These are phyloP conservation scores for Multifurca ochricompacta DNA, from an alignment of 768 basidiomycete species.

Conservation along the genomic window DNA sequence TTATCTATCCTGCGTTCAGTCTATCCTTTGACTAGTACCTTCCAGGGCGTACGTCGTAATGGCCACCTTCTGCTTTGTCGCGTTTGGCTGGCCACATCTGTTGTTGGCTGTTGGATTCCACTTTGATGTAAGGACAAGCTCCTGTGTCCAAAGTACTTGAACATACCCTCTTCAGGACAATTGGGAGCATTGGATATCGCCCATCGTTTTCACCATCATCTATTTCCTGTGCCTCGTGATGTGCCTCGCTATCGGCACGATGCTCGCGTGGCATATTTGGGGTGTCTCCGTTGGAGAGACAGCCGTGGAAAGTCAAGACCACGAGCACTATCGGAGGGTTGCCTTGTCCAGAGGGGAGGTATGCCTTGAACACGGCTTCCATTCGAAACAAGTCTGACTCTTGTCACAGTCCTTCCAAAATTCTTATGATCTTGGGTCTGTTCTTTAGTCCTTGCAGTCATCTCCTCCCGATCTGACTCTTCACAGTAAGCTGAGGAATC, in stretches of 20 bases:
- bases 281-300: constrained; percentile 73
- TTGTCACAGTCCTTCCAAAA: constrained; percentile 65
- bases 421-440: constrained; percentile 83
- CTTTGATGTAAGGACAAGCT: constrained; percentile 31
- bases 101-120: constrained; percentile 50
- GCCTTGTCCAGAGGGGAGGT: constrained; percentile 69
- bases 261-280: constrained; percentile 69
- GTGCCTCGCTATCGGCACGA: constrained; percentile 62
- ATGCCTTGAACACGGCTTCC: constrained; percentile 21
- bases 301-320: constrained; percentile 84
- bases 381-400: neutral
- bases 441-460: neutral
- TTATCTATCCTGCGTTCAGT: neutral
- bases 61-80: constrained; percentile 50
- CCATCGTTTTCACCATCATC: constrained; percentile 57
- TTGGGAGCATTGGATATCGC: constrained; percentile 44
- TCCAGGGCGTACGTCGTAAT: constrained; percentile 74
- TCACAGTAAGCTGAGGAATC: constrained; percentile 51
- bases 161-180: constrained; percentile 18
- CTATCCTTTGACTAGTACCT: neutral
- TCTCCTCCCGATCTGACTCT: neutral
- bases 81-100: constrained; percentile 56
- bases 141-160: neutral
- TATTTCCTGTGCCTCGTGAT: constrained; percentile 75
- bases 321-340: constrained; percentile 63